A percentile compares a stretch with the other conserved stretches of the same genome.
These are phyloP conservation scores for Aphanocladium album DNA, from an alignment of 2,329 filamentous ascomycete species.

Conservation along the genomic window DNA sequence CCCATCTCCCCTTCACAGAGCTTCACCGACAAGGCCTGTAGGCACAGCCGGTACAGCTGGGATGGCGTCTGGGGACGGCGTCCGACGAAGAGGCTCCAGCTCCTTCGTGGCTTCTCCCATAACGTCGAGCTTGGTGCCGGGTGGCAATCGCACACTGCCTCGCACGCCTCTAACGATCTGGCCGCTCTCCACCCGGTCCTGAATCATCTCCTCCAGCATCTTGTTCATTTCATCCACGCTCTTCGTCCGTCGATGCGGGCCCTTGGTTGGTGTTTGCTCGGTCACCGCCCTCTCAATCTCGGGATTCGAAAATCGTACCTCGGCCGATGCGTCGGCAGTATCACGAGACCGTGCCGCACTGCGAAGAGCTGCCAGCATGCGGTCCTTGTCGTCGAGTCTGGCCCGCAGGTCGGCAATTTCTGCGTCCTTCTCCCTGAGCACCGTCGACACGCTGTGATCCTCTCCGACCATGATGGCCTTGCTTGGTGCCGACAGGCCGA, in stretches of 20 bases:
- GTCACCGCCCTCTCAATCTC: slow-evolving; percentile 16
- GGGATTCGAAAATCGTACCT: slow-evolving; percentile 26
- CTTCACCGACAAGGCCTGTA: slow-evolving; percentile 23
- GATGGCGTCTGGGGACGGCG: slow-evolving; percentile 25
- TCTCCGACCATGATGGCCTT: slow-evolving; percentile 68
- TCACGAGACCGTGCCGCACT: slow-evolving; percentile 83
- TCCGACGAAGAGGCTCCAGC: slow-evolving; percentile 36
- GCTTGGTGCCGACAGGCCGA: slow-evolving; percentile 58
- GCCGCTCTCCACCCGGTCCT: slow-evolving; percentile 74
- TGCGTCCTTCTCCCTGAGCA: slow-evolving; percentile 81
- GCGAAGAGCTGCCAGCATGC: slow-evolving; percentile 83
- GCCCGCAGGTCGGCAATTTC: slow-evolving; percentile 90
- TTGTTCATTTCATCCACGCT: slow-evolving; percentile 89
- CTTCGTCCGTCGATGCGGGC: slow-evolving; percentile 51
- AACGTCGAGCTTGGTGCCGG: slow-evolving; percentile 37
- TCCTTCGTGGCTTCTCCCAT: slow-evolving; percentile 29
- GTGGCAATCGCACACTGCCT: slow-evolving; percentile 60
- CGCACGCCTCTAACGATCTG: slow-evolving; percentile 62
- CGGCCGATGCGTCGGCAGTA: slow-evolving; percentile 57
- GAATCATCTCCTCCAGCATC: slow-evolving; percentile 95
- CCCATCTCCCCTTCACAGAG: slow-evolving; percentile 15
- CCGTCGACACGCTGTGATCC: slow-evolving; percentile 65
- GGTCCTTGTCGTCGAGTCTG: slow-evolving; percentile 88
- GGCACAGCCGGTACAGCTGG: slow-evolving; percentile 8
- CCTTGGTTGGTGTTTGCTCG: slow-evolving; percentile 21